A percentile compares a stretch with the other conserved stretches of the same genome.
These are phyloP conservation scores for Isoetes engelmannii DNA, from an alignment of 83 land plant genomes.

Conservation along the genomic window DNA sequence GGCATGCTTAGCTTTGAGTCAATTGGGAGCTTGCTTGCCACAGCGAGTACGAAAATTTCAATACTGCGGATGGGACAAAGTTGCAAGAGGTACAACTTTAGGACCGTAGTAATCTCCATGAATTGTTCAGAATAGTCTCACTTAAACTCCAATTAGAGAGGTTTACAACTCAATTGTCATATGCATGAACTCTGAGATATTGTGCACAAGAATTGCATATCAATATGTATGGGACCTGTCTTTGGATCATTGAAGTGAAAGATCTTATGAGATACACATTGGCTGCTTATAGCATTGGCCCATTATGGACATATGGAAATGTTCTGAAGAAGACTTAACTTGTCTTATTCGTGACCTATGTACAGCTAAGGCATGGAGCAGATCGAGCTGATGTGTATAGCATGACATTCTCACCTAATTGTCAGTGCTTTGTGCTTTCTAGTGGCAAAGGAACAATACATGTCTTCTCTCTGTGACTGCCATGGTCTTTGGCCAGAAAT, in stretches of 20 bases:
- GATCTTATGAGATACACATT: too few relatives aligned
- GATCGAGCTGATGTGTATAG: slow-evolving; percentile 33
- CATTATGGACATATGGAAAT: background rate
- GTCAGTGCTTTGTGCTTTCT: slow-evolving; percentile 29
- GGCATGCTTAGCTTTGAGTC: slow-evolving; percentile 52
- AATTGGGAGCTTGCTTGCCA: slow-evolving; percentile 60
- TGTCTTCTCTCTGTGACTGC: slow-evolving; percentile 5
- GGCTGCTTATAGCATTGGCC: background rate
- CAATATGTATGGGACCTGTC: too few relatives aligned
- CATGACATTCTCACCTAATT: slow-evolving; percentile 26
- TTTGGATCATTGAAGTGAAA: too few relatives aligned
- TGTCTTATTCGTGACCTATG: slow-evolving; percentile 20
- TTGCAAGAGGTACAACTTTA: slow-evolving; percentile 58
- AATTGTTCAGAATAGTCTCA: too few relatives aligned
- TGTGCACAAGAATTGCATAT: too few relatives aligned
- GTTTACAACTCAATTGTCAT: too few relatives aligned
- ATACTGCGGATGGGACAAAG: slow-evolving; percentile 56
- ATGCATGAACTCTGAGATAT: too few relatives aligned
- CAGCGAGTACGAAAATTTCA: slow-evolving; percentile 68
- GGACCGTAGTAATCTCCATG: too few relatives aligned
- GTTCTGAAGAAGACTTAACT: background rate
- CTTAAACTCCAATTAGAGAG: too few relatives aligned
- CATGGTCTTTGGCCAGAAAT: too few relatives aligned
- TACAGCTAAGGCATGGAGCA: slow-evolving; percentile 35
- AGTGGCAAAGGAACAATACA: slow-evolving; percentile 39